Conservation (phyloP, 306 rosid genomes). For the Cicer cuneatum region DNA sequence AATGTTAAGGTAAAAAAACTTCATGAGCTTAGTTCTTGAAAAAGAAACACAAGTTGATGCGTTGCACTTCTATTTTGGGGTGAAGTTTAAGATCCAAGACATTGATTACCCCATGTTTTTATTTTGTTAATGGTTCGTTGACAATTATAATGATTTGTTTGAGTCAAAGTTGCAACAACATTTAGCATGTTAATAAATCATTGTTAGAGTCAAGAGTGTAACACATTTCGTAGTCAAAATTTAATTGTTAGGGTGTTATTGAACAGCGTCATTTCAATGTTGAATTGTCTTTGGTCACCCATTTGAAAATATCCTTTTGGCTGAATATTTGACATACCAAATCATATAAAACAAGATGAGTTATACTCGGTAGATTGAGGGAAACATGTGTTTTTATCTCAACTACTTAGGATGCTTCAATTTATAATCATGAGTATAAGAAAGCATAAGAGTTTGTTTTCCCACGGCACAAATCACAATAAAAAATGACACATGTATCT, state of each 20-base stretch:
- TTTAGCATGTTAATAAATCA: neutral
- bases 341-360: neutral
- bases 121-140: neutral
- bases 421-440: too few relatives aligned
- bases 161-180: conserved; percentile 10
- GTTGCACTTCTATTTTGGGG: neutral
- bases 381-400: too few relatives aligned
- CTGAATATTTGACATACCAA: neutral
- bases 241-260: neutral
- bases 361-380: too few relatives aligned
- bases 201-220: neutral
- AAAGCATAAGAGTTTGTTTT: too few relatives aligned
- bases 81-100: neutral
- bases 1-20: conserved; percentile 20
- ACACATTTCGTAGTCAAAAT: neutral
- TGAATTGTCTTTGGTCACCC: conserved; percentile 1
- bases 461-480: too few relatives aligned
- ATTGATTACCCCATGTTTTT: neutral
- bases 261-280: neutral
- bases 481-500: too few relatives aligned
- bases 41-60: neutral
- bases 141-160: neutral
- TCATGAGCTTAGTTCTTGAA: conserved; percentile 38
- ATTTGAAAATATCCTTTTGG: conserved; percentile 13
- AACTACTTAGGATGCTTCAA: too few relatives aligned